Evolutionary conservation across 345 rosid genomes (phyloP), one percentile per base, ranked within the genome.

Genomic region (Rubroshorea leprosula): DNA sequence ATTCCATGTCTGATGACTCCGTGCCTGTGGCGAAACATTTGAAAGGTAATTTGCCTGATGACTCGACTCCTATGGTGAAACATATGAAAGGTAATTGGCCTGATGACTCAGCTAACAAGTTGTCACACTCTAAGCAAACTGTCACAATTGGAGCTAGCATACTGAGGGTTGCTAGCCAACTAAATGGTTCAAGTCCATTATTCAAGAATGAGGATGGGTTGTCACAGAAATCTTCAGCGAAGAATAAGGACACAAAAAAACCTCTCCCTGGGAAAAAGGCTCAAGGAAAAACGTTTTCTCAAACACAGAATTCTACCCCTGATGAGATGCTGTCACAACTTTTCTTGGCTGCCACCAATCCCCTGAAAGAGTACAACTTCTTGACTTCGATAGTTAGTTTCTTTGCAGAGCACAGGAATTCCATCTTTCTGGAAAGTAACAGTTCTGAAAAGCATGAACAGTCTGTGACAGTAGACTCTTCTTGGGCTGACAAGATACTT

Each of bases 111-210:
- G 63, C 45, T 47, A 23, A 52, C n/a, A n/a, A n/a, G n/a, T n/a
- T n/a, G 49, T 50, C 50, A 22, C 59, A 19, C 18, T 9, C 51
- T 22, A 54, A 41, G 52, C 66, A 53, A 20, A 54, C 59, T 27
- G 53, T 63, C 7, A 72, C 73, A 22, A 72, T 76, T 53, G 80
- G 80, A 67, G 77, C 75, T 15, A 72, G 77, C 65, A 76, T 76
- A 63, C 51, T 72, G 49, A 66, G 70, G 64, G 82, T 65, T 18
- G 82, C 78, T 38, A 74, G 61, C 63, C 78, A 71, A 57, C 65
- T 77, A 71, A 71, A 74, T 68, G 65, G 72, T 55, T 45, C 61
- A 19, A 55, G 50, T 35, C 50, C 77, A 23, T 49, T 61, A 58
- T 64, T 65, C 39, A 39, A 51, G 60, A n/a, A n/a, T n/a, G n/a